Base-by-base conservation (phyloP, 2,329 filamentous ascomycete species). In the Pseudocercospora musae region DNA sequence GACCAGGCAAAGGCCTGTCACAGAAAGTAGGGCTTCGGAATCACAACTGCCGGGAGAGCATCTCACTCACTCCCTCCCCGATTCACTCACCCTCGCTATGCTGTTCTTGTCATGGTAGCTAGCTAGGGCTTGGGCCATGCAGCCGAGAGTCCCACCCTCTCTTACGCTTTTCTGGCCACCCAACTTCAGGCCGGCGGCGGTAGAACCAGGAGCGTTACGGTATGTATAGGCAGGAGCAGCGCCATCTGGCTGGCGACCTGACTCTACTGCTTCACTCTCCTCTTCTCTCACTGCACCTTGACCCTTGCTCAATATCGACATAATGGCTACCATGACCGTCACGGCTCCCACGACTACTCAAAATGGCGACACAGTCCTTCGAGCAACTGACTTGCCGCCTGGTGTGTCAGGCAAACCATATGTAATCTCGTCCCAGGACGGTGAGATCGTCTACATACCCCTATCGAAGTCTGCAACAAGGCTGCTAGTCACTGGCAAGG, bases 391-490 rank as follows among this genome's bases (percentile, higher is more conserved):
- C 23, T 40, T 64, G 2, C 67, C 70, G 2, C 68, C 69, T 10
- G 68, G 68, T 15, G 46, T 55, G 20, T 60, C 68, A 4, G 67
- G 64, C 10, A 59, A 63, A 40, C 67, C 70, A 40, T 72, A 72
- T 42, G 62, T 69, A 15, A 68, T 72, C 25, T 71, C 68, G 1
- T 69, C 68, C 1, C 70, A 71, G 63, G 80, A 82, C 56, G 82
- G 82, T 37, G 82, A 84, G 68, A 77, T 79, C 48, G 73, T 84
- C 59, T 80, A 80, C 5, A 82, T 84, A 53, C 82, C 82, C 1
- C 79, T 81, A 0, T 82, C 80, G 68, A 84, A 82, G 67, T 81
- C 81, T 5, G 76, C 77, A 9, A 82, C 83, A 62, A 78, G 82
- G 33, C 79, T 84, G 42, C 71, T 84, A 2, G 78, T 82, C 7